These are phyloP conservation scores for Didymosphaeria variabile DNA, from an alignment of 2,329 filamentous ascomycete genomes.

Conservation along the genomic window DNA sequence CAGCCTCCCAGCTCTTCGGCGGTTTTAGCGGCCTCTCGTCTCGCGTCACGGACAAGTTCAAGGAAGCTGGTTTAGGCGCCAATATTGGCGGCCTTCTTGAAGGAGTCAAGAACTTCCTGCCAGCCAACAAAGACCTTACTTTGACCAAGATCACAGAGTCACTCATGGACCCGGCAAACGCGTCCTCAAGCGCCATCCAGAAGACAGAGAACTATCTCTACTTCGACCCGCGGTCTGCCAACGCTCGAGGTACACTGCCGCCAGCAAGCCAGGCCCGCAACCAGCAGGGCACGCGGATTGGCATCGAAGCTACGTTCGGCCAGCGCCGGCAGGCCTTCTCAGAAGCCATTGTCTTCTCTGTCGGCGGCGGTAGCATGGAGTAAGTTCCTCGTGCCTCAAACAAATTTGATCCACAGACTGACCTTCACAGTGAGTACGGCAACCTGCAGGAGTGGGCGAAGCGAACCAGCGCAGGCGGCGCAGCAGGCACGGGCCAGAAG, in stretches of 20 bases:
- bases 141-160: constrained; percentile 98
- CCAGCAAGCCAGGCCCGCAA: constrained; percentile 70
- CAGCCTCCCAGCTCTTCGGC: constrained; percentile 83
- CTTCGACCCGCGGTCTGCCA: constrained; percentile 93
- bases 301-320: constrained; percentile 85
- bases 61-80: constrained; percentile 83
- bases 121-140: constrained; percentile 92
- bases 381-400: constrained; percentile 7
- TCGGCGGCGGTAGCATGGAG: constrained; percentile 95
- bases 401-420: neutral
- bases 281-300: constrained; percentile 57
- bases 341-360: constrained; percentile 92
- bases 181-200: constrained; percentile 88
- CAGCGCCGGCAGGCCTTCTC: constrained; percentile 89
- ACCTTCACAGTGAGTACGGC: constrained; percentile 73
- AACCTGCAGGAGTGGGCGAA: constrained; percentile 96
- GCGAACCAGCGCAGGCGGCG: constrained; percentile 70
- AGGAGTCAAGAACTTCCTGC: constrained; percentile 98
- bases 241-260: constrained; percentile 90
- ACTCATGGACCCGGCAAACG: constrained; percentile 93
- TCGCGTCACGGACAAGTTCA: constrained; percentile 90
- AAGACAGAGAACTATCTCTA: constrained; percentile 98
- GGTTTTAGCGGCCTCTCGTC: constrained; percentile 93
- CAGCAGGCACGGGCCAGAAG: constrained; percentile 64
- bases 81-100: constrained; percentile 96